Evolutionary conservation across 805 yeast species (phyloP), one percentile per base, ranked within the genome.

Genomic region (Ogataea philodendri): DNA sequence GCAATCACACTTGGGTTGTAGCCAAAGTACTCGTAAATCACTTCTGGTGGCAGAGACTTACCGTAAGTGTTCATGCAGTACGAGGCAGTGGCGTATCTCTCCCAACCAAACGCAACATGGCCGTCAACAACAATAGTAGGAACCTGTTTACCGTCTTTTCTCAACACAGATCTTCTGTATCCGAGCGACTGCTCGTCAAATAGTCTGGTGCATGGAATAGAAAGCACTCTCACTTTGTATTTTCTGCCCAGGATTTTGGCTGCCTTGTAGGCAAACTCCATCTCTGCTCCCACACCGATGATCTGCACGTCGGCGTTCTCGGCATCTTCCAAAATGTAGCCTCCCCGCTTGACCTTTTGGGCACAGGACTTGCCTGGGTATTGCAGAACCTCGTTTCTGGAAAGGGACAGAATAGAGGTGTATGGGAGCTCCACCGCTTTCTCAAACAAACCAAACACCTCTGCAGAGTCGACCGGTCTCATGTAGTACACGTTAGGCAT

Each of bases 61-160:
- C 98, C 98, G 64, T 90, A 93, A 67, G 86, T 79, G 78, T 87
- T 79, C 61, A 93, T 74, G 66, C 97, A 96, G 60, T 90, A 86
- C 64, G 88, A 94, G 72, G 86, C 95, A 71, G 94, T 97, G 40
- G 97, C 78, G 72, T 88, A 93, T 68, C 81, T 84, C 55, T 81
- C 74, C 98, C 98, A 93, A 39, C 96, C 96, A 54, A 73, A 69
- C 32, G 96, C 79, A 41, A 94, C 68, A 77, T 87, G 75, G 34
- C 86, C 97, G 77, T 93, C 98, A 49, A 90, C 85, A 38, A 96
- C 85, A 65, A 93, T 51, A 57, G 87, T 80, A 64, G 97, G 97
- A 39, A 84, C 79, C 57, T 90, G 45, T 14, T 36, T 39, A 21
- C 52, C 94, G 62, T 89, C 94, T 62, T 32, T 49, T 44, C 98